These are phyloP conservation scores for Pholiota adiposa DNA, from an alignment of 1,284 basidiomycete genomes.

Conservation along the genomic window DNA sequence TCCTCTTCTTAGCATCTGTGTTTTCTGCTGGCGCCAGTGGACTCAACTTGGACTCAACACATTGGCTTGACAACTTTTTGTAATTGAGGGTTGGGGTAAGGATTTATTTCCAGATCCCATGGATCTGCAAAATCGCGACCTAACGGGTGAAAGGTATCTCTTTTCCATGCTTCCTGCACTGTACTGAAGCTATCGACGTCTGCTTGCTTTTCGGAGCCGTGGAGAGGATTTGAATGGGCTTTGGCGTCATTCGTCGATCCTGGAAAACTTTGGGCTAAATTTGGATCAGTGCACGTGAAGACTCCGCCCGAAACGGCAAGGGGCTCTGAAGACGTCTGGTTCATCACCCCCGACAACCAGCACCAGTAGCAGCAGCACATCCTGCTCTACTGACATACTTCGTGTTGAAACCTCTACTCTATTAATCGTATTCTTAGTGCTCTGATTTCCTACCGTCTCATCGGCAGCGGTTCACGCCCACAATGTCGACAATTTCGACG, in stretches of 20 bases:
- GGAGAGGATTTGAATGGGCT: neutral
- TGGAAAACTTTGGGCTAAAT: neutral
- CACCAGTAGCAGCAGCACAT: neutral
- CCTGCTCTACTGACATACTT: neutral
- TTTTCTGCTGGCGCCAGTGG: too few relatives aligned
- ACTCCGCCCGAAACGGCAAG: constrained; percentile 8
- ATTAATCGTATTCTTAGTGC: neutral
- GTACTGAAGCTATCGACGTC: too few relatives aligned
- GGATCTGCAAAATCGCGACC: too few relatives aligned
- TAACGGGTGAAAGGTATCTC: too few relatives aligned
- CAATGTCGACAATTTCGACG: constrained; percentile 63
- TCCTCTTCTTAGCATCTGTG: too few relatives aligned
- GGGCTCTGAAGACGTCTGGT: constrained; percentile 2
- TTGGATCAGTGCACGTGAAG: neutral
- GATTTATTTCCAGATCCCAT: too few relatives aligned
- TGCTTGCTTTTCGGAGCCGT: too few relatives aligned
- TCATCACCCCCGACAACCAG: constrained; percentile 1
- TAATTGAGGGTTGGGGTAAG: too few relatives aligned
- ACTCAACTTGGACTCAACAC: too few relatives aligned
- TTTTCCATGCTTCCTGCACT: too few relatives aligned
- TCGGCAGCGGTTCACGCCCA: neutral
- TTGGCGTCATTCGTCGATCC: neutral
- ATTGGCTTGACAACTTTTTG: too few relatives aligned
- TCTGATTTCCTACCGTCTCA: neutral
- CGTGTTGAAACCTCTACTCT: neutral